Conservation (phyloP, 495 filamentous ascomycete genomes). For the Aspergillus ostianus region DNA sequence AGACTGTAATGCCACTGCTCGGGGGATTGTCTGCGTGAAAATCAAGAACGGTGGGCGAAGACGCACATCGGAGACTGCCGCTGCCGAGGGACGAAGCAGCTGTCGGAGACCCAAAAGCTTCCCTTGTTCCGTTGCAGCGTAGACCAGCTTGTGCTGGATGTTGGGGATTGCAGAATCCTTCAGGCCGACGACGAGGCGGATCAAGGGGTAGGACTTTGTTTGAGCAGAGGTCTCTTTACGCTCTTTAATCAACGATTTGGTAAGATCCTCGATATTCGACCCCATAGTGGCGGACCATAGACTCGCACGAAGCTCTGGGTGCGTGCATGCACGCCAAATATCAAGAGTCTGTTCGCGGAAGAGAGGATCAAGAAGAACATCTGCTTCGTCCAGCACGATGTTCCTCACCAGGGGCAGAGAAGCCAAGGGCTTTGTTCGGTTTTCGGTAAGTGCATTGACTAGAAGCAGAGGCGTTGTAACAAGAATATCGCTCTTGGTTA, state of each 20-base stretch:
- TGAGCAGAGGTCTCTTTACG: constrained; percentile 33
- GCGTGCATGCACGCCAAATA: constrained; percentile 77
- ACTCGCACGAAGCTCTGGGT: constrained; percentile 63
- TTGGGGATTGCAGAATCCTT: constrained; percentile 95
- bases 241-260: constrained; percentile 58
- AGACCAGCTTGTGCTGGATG: constrained; percentile 82
- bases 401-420: constrained; percentile 62
- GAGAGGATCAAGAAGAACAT: constrained; percentile 86
- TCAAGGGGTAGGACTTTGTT: constrained; percentile 46
- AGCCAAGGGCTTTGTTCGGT: constrained; percentile 39
- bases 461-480: constrained; percentile 84
- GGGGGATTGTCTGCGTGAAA: constrained; percentile 91
- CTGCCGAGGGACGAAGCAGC: constrained; percentile 75
- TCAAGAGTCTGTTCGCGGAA: constrained; percentile 87
- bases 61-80: constrained; percentile 53
- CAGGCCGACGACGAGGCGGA: constrained; percentile 87
- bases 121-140: constrained; percentile 87
- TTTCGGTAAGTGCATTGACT: constrained; percentile 66
- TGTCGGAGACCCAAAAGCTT: constrained; percentile 92
- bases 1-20: constrained; percentile 80
- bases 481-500: constrained; percentile 76
- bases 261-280: constrained; percentile 81
- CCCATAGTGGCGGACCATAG: constrained; percentile 98
- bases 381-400: constrained; percentile 88
- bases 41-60: constrained; percentile 87